Percentiles rank a stretch among this genome's conserved stretches.
Evolutionary conservation across 2,329 filamentous ascomycete genomes (phyloP).

Genomic region (Mariannaea elegans): DNA sequence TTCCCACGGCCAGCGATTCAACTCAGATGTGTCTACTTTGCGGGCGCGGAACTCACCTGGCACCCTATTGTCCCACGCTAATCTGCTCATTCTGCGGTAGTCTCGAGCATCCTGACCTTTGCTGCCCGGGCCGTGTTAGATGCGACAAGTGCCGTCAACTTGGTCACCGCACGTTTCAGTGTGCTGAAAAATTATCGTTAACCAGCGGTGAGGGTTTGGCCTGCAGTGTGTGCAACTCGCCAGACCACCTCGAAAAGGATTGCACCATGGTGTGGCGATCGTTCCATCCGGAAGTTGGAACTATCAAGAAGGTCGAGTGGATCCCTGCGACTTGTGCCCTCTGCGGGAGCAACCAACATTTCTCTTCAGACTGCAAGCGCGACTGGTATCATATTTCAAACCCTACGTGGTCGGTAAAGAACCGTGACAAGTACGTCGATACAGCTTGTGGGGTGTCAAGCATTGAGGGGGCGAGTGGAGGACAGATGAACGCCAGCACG

Average conservation of each 20-base stretch:
- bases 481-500: conserved; percentile 34
- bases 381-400: conserved; percentile 37
- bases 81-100: conserved; percentile 59
- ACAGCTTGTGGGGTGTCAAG: conserved; percentile 49
- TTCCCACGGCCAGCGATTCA: conserved; percentile 56
- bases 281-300: conserved; percentile 53
- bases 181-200: conserved; percentile 63
- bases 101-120: conserved; percentile 56
- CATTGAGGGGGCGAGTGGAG: conserved; percentile 45
- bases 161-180: conserved; percentile 64
- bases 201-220: conserved; percentile 62
- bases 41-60: conserved; percentile 57
- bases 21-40: conserved; percentile 62
- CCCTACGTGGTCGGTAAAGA: conserved; percentile 62
- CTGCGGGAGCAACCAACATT: conserved; percentile 65
- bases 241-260: conserved; percentile 65
- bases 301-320: conserved; percentile 57
- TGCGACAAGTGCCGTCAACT: conserved; percentile 69
- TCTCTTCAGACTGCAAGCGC: conserved; percentile 62
- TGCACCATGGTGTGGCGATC: conserved; percentile 71
- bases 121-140: conserved; percentile 60
- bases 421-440: conserved; percentile 60
- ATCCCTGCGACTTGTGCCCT: conserved; percentile 64
- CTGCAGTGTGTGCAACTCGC: conserved; percentile 68
- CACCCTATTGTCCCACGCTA: conserved; percentile 54